These are phyloP conservation scores for Talaromyces sp. DNA, from an alignment of 2,329 filamentous ascomycete genomes.

Conservation along the genomic window DNA sequence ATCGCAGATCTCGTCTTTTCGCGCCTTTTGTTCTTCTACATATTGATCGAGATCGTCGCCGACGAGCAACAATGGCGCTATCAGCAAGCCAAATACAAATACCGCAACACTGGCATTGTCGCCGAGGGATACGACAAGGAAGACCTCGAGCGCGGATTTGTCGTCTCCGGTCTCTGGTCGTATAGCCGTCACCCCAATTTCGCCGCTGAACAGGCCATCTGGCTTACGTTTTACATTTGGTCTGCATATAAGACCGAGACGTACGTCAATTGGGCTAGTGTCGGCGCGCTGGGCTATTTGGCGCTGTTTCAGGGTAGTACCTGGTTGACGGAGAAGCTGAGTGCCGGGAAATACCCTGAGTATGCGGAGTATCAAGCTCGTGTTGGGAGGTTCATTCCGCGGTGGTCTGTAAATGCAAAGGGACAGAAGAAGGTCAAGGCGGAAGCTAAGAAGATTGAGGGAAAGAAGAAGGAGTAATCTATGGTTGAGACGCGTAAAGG, in stretches of 20 bases:
- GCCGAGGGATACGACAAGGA: slow-evolving; percentile 58
- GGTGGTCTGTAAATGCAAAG: slow-evolving; percentile 34
- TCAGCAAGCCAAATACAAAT: slow-evolving; percentile 75
- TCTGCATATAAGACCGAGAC: slow-evolving; percentile 69
- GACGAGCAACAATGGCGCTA: slow-evolving; percentile 93
- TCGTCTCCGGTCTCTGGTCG: slow-evolving; percentile 78
- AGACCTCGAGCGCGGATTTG: slow-evolving; percentile 87
- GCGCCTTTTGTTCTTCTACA: slow-evolving; percentile 53
- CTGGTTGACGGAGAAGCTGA: slow-evolving; percentile 79
- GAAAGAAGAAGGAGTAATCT: background rate
- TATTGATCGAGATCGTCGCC: slow-evolving; percentile 71
- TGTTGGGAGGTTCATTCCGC: slow-evolving; percentile 79
- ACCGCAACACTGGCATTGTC: slow-evolving; percentile 69
- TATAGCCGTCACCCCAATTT: slow-evolving; percentile 95
- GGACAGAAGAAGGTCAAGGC: slow-evolving; percentile 15
- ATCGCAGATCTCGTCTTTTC: slow-evolving; percentile 59
- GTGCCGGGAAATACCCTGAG: slow-evolving; percentile 77
- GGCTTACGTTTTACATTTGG: slow-evolving; percentile 88
- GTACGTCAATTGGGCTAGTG: slow-evolving; percentile 73
- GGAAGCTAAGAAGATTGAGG: slow-evolving; percentile 9
- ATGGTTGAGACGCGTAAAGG: background rate
- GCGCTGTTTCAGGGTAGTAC: slow-evolving; percentile 87
- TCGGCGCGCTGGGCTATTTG: slow-evolving; percentile 67
- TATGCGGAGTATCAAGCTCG: slow-evolving; percentile 79
- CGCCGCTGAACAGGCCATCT: slow-evolving; percentile 83